Base-by-base conservation (phyloP, 768 basidiomycete genomes). In the Boletales sp. region DNA sequence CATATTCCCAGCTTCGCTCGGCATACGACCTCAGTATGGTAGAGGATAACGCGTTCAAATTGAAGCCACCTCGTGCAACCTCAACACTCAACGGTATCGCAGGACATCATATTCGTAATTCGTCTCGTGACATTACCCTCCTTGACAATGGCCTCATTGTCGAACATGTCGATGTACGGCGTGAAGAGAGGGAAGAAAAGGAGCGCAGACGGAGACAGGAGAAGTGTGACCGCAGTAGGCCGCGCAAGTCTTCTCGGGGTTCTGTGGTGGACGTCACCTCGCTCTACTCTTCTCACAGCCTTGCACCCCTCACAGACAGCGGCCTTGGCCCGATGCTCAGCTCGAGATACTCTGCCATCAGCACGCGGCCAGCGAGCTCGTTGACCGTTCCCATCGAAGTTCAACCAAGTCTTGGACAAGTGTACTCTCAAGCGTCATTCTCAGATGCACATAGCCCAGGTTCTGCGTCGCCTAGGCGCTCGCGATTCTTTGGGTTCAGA, bases 121-220 rank as follows among this genome's bases (percentile, higher is more conserved):
- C 82, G 47, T 82, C 83, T 36, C 79, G 87, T 31, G 87, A 92
- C 48, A 76, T 90, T 13, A 89, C 90, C 0, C 72, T 94, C 10
- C 78, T 94, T 18, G 87, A 92, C 67, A 93, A 90, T 55, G 90
- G 90, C 4, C 83, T 94, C 77, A 88, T 92, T 45, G 85, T 93
- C 8, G 92, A 94, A 59, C 87, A 89, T 52, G 86, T 94, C 34
- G 81, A 94, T 65, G 81, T 94, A 17, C 81, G 84, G 30, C 84
- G 76, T 54, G 89, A 90, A 66, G 90, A 90, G 65, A 79, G 72
- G 50, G 88, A 89, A 55, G 86, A 83, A 34, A 78, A 80, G 39
- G 85, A 88, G 39, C 82, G 87, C 24, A 74, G 76, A 50, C 80
- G 80, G 51, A 83, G 75, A 58, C 85, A 89, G 53, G 90, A 86